Evolutionary conservation across 768 basidiomycete genomes (phyloP).

Genomic region (Boletus coccyginus): DNA sequence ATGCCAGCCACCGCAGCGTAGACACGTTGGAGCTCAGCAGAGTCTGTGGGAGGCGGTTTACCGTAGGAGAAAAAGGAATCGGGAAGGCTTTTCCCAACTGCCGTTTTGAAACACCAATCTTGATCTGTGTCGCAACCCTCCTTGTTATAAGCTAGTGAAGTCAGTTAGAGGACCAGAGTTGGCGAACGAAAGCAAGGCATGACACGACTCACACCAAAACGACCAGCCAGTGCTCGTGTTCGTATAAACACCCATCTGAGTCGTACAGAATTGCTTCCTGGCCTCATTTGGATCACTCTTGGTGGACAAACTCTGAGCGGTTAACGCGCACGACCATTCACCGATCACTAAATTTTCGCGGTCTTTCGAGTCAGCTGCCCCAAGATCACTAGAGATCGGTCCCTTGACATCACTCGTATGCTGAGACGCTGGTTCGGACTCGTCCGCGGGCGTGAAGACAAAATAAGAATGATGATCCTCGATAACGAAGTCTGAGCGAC

Average conservation of each 20-base stretch:
- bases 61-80: slow-evolving; percentile 55
- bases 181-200: neutral
- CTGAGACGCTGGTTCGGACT: slow-evolving; percentile 40
- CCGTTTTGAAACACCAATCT: slow-evolving; percentile 69
- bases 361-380: slow-evolving; percentile 27
- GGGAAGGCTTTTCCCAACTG: slow-evolving; percentile 56
- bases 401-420: slow-evolving; percentile 40
- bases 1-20: slow-evolving; percentile 14
- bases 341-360: slow-evolving; percentile 46
- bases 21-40: slow-evolving; percentile 19
- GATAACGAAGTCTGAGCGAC: slow-evolving; percentile 59
- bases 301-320: slow-evolving; percentile 45
- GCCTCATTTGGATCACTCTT: slow-evolving; percentile 45
- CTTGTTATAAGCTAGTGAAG: slow-evolving; percentile 51
- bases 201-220: slow-evolving; percentile 58
- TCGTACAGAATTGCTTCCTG: slow-evolving; percentile 50
- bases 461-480: slow-evolving; percentile 76
- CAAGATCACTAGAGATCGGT: slow-evolving; percentile 10
- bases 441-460: slow-evolving; percentile 58
- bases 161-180: neutral
- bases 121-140: slow-evolving; percentile 57
- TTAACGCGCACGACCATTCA: slow-evolving; percentile 53
- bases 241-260: slow-evolving; percentile 57
- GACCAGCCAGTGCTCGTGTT: slow-evolving; percentile 59
- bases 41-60: slow-evolving; percentile 20